Evolutionary conservation across 1,139 yeast species (phyloP).

Genomic region (Taiozyma onychis): DNA sequence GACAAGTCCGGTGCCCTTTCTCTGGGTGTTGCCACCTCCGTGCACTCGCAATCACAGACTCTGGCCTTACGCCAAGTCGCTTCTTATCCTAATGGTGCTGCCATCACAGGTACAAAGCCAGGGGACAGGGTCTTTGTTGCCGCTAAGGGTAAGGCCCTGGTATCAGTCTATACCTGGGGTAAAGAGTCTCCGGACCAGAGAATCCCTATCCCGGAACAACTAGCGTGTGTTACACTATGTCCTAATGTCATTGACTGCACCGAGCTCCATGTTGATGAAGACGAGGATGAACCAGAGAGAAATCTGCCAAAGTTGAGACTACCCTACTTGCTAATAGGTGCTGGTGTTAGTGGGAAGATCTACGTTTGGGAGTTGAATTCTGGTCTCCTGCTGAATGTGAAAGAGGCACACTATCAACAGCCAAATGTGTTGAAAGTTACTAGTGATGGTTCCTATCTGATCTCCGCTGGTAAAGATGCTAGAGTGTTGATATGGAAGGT

Average conservation of each 20-base stretch:
- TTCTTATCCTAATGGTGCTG: conserved; percentile 35
- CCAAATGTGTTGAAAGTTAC: conserved; percentile 56
- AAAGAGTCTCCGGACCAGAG: conserved; percentile 82
- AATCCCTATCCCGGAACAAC: conserved; percentile 78
- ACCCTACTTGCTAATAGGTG: conserved; percentile 72
- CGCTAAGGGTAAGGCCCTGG: conserved; percentile 61
- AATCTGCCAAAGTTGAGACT: conserved; percentile 34
- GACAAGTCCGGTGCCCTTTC: conserved; percentile 42
- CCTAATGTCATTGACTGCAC: conserved; percentile 28
- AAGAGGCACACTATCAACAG: conserved; percentile 82
- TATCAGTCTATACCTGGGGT: conserved; percentile 69
- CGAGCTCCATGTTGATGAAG: conserved; percentile 6
- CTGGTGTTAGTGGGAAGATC: conserved; percentile 65
- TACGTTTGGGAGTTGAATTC: conserved; percentile 85
- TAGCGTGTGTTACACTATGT: conserved; percentile 51
- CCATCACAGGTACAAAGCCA: conserved; percentile 36
- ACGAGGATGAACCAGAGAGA: conserved; percentile 13
- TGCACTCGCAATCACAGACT: conserved; percentile 43
- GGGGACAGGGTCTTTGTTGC: conserved; percentile 52
- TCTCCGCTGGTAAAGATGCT: conserved; percentile 80
- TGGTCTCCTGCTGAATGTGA: conserved; percentile 66
- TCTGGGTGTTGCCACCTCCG: conserved; percentile 42
- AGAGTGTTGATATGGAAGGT: conserved; percentile 74
- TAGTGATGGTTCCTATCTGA: conserved; percentile 59
- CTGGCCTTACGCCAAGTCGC: conserved; percentile 53